Base-by-base conservation (phyloP, 2,329 filamentous ascomycete genomes). In the Calonectria crousiana region DNA sequence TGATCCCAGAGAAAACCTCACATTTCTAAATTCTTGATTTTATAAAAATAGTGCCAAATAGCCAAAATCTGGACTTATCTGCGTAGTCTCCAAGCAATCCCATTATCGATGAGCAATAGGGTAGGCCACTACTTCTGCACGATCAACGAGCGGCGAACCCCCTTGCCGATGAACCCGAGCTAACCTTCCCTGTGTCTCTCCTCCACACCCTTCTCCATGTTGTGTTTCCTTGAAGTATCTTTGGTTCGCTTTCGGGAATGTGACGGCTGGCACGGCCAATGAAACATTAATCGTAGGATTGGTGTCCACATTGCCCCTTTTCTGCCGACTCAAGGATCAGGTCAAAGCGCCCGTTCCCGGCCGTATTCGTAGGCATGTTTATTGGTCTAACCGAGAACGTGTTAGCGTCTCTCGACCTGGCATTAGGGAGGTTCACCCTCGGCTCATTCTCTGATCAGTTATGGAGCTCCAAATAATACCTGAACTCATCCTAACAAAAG, bases 161-260 rank as follows among this genome's bases (percentile, higher is more conserved):
- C 56, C 56, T 28, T 28, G 34, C n/a, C 20, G 36, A 62, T 41
- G 34, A n/a, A 16, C 10, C 56, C 23, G 34, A 62, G 23, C 56
- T 62, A 13, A 62, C 1, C 16, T 41, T 36, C 56, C 56, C 4
- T 62, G 36, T 20, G 34, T 20, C 23, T 60, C 16, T 38, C 56
- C 56, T 28, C 56, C 36, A 38, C 23, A 41, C 3, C n/a, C 18
- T n/a, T 47, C 44, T 47, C 44, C 44, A 47, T 23, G 11, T 47
- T 47, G 20, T n/a, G 44, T 23, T 23, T 47, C 44, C 44, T 47
- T 9, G 18, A 47, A 10, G n/a, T 23, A 23, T 47, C 20, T 13
- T 47, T 47, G 13, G 34, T 18, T 60, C 56, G 56, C 56, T 60
- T 60, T 60, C 56, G 56, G 56, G 34, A 60, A 60, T 60, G 56